phyloP scores from a whole-genome alignment of 192 early-diverging fungal genomes.

The Jimgerdemannia flammicorona region DNA sequence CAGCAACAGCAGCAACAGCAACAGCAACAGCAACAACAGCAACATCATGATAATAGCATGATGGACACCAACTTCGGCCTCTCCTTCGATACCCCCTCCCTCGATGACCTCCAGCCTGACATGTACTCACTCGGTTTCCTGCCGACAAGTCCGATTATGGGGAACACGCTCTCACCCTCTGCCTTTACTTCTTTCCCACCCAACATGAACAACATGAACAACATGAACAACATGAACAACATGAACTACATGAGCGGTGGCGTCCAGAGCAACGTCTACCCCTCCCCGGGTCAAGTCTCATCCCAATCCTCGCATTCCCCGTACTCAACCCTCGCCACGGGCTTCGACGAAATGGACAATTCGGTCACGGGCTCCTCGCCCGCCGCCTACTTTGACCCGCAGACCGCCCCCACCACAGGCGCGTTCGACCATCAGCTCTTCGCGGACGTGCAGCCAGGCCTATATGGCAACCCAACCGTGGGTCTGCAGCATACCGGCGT shows the following conservation, averaged over 20 bases:
- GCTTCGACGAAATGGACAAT: neutral
- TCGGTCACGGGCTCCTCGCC: neutral
- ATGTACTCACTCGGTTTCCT: neutral
- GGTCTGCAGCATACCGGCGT: neutral
- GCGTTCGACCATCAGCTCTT: neutral
- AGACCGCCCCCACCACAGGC: neutral
- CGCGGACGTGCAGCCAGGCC: neutral
- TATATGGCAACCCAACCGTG: neutral
- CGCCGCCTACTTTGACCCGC: neutral
- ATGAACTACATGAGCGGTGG: neutral
- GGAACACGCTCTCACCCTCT: neutral
- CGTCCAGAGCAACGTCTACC: neutral
- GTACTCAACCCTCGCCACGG: neutral
- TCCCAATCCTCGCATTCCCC: neutral
- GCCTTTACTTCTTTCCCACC: too few species aligned
- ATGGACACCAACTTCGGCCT: neutral
- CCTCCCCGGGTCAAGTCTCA: neutral
- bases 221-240: neutral
- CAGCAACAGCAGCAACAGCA: constrained; percentile 8
- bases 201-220: neutral
- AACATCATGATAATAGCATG: neutral
- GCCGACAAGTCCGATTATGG: neutral
- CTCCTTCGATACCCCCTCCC: neutral
- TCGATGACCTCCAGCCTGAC: neutral
- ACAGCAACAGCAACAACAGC: constrained; percentile 7